Conservation (phyloP, 1,284 basidiomycete species). For the Leccinum discolor region DNA sequence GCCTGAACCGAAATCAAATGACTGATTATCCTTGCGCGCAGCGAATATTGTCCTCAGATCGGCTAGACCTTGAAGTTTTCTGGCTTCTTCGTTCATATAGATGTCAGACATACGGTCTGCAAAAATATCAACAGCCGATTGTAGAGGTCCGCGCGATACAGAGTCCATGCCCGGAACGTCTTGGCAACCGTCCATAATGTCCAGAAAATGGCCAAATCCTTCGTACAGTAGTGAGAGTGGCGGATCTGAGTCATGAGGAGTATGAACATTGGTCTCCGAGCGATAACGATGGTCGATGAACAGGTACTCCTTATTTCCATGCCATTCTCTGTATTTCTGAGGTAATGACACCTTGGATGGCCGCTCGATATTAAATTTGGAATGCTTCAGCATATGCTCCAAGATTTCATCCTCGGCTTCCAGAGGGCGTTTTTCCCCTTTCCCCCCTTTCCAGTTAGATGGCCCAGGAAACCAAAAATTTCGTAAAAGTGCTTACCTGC, state of each 20-base stretch:
- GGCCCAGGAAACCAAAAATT: background rate
- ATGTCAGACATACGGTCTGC: background rate
- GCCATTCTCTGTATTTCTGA: too few species aligned
- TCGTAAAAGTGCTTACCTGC: background rate
- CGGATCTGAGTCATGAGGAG: too few species aligned
- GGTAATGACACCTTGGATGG: background rate
- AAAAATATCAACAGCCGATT: background rate
- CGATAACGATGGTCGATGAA: too few species aligned
- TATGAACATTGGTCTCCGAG: too few species aligned
- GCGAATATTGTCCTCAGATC: background rate
- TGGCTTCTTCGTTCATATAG: background rate
- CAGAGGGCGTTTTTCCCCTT: background rate
- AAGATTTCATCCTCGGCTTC: background rate
- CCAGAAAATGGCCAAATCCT: background rate
- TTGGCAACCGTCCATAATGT: background rate
- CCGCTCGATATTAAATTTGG: background rate
- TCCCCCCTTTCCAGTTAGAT: background rate
- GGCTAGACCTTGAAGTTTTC: background rate
- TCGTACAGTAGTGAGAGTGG: too few species aligned
- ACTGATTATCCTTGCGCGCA: background rate
- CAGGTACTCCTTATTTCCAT: too few species aligned
- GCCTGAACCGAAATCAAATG: background rate
- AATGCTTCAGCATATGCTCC: background rate
- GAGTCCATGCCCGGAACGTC: background rate
- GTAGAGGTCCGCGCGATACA: background rate